Evolutionary conservation across 2,329 filamentous ascomycete species (phyloP), one percentile per base, ranked within the genome.

Genomic region (Sporothrix euskadiensis): DNA sequence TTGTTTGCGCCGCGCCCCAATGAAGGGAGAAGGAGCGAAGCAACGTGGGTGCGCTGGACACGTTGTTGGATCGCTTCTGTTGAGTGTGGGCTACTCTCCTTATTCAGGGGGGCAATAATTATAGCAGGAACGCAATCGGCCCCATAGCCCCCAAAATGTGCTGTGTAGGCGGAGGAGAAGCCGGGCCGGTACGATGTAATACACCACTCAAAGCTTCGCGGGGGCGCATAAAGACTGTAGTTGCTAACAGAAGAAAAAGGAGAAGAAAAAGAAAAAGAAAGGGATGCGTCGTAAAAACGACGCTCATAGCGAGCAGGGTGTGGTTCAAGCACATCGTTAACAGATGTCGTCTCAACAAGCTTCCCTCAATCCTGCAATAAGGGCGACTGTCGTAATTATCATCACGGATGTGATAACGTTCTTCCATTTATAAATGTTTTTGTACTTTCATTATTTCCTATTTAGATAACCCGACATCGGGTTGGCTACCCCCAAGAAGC

Each of bases 151-250:
- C 14, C 14, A 69, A 49, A 26, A 19, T 39, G 66, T 32, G 35
- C 8, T 5, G 35, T 35, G 35, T 35, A 35, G 35, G 35, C 35
- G 35, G 35, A 35, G 35, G 32, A 47, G 32, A 35, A 35, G 47
- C 30, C 66, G 66, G 66, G 47, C 66, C 66, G 66, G 39, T 26
- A 19, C n/a, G n/a, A n/a, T n/a, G n/a, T n/a, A n/a, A n/a, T n/a
- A n/a, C n/a, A n/a, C n/a, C n/a, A 16, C 47, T 32, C 14, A 49
- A 12, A 52, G 10, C 8, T 19, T 7, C 8, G 19, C 16, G 9
- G 52, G n/a, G 8, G 35, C 3, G 35, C 35, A 35, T 3, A 7
- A 4, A 35, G 7, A 35, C 35, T 3, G 35, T 2, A 35, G 35
- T 35, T 35, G 35, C 8, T 35, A 8, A 35, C 35, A 35, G 35